Evolutionary conservation across 1,284 basidiomycete genomes (phyloP).

Genomic region (Butyriboletus appendiculatus): DNA sequence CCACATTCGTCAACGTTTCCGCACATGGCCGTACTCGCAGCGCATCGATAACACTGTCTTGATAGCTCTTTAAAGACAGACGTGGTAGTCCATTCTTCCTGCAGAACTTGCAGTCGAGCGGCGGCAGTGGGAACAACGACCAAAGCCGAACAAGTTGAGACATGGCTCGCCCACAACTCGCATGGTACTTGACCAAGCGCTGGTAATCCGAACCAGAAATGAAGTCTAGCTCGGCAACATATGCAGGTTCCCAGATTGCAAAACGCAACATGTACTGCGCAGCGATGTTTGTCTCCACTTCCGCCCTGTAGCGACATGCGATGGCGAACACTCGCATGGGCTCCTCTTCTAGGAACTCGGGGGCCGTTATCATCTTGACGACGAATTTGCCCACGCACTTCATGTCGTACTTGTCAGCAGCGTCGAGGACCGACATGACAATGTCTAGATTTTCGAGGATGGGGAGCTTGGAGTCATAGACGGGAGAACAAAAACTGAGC

Average conservation of each 20-base stretch:
- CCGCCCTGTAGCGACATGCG: conserved; percentile 47
- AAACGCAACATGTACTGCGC: conserved; percentile 45
- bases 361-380: conserved; percentile 38
- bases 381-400: conserved; percentile 36
- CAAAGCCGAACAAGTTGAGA: conserved; percentile 34
- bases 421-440: conserved; percentile 37
- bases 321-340: conserved; percentile 55
- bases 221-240: conserved; percentile 43
- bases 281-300: conserved; percentile 43
- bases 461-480: conserved; percentile 32
- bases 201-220: conserved; percentile 49
- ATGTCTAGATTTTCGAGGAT: conserved; percentile 31
- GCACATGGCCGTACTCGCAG: conserved; percentile 33
- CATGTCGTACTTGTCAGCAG: conserved; percentile 40
- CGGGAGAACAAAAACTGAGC: conserved; percentile 34
- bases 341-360: conserved; percentile 43
- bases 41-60: conserved; percentile 36
- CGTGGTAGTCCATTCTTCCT: conserved; percentile 37
- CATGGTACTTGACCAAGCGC: conserved; percentile 47
- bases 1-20: conserved; percentile 31
- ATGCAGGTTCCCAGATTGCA: conserved; percentile 38
- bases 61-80: conserved; percentile 32
- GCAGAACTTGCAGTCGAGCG: conserved; percentile 35
- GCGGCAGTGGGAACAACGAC: conserved; percentile 32
- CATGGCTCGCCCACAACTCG: conserved; percentile 44